These are phyloP conservation scores for Tephrocybe sp. DNA, from an alignment of 768 basidiomycete genomes.

Conservation along the genomic window DNA sequence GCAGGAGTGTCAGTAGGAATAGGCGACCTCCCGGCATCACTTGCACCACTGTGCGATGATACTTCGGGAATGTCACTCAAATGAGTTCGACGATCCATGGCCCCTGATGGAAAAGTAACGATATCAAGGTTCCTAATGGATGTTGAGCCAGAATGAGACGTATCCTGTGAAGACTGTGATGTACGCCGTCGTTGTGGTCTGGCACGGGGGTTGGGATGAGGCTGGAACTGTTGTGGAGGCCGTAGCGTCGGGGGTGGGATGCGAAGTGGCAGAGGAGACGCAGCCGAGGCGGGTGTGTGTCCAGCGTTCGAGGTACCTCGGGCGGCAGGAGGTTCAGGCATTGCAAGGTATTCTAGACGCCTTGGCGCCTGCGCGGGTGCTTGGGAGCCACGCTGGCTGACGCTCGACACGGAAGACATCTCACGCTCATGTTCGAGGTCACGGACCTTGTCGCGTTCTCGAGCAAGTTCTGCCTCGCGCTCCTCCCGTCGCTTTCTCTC, in stretches of 20 bases:
- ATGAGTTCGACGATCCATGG: background rate
- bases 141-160: slow-evolving; percentile 12
- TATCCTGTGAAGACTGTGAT: slow-evolving; percentile 13
- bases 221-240: slow-evolving; percentile 17
- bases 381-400: slow-evolving; percentile 6
- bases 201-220: slow-evolving; percentile 5
- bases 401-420: slow-evolving; percentile 4
- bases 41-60: slow-evolving; percentile 13
- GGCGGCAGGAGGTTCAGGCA: slow-evolving; percentile 15
- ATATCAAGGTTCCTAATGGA: slow-evolving; percentile 16
- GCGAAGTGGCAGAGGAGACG: slow-evolving; percentile 8
- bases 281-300: background rate
- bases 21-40: slow-evolving; percentile 8
- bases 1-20: slow-evolving; percentile 10
- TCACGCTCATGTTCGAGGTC: slow-evolving; percentile 12
- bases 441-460: slow-evolving; percentile 10
- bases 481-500: slow-evolving; percentile 13
- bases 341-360: slow-evolving; percentile 14
- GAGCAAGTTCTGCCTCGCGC: slow-evolving; percentile 6
- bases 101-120: slow-evolving; percentile 10
- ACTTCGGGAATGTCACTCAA: slow-evolving; percentile 20
- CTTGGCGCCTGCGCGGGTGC: background rate
- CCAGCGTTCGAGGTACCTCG: background rate
- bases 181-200: slow-evolving; percentile 6
- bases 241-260: slow-evolving; percentile 3